Evolutionary conservation across 805 yeast genomes (phyloP).

Genomic region (Scheffersomyces spartinae): DNA sequence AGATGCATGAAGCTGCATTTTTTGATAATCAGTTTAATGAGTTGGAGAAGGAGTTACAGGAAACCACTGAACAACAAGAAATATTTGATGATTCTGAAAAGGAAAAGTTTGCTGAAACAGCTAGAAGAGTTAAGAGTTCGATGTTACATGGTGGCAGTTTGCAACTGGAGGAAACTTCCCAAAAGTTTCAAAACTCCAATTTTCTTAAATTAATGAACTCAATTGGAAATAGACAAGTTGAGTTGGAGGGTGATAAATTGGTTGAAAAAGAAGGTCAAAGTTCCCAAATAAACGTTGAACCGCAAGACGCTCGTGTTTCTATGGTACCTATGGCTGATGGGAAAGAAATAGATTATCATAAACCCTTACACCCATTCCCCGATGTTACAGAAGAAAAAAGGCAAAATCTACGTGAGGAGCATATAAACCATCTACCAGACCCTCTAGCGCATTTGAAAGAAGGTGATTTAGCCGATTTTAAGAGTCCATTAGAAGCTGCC

Average conservation of each 20-base stretch:
- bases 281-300: too few relatives aligned
- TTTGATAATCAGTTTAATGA: conserved; percentile 22
- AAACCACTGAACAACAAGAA: conserved; percentile 1
- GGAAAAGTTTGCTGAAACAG: conserved; percentile 28
- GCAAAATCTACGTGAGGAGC: conserved; percentile 1
- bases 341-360: conserved; percentile 5
- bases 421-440: conserved; percentile 23
- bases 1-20: conserved; percentile 11
- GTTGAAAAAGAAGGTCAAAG: conserved; percentile 14
- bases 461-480: conserved; percentile 20
- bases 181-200: conserved; percentile 22
- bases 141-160: conserved; percentile 9
- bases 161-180: conserved; percentile 12
- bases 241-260: conserved; percentile 28
- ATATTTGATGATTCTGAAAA: conserved; percentile 12
- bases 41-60: conserved; percentile 17
- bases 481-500: conserved; percentile 27
- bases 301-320: too few relatives aligned
- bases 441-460: conserved; percentile 32
- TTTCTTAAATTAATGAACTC: conserved; percentile 29
- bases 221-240: conserved; percentile 25
- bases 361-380: conserved; percentile 9
- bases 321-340: too few relatives aligned
- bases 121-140: conserved; percentile 21
- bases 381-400: conserved; percentile 1